A percentile compares a stretch with the other conserved stretches of the same genome.
Evolutionary conservation across 805 yeast genomes (phyloP).

Genomic region (Cephaloascus fragrans): DNA sequence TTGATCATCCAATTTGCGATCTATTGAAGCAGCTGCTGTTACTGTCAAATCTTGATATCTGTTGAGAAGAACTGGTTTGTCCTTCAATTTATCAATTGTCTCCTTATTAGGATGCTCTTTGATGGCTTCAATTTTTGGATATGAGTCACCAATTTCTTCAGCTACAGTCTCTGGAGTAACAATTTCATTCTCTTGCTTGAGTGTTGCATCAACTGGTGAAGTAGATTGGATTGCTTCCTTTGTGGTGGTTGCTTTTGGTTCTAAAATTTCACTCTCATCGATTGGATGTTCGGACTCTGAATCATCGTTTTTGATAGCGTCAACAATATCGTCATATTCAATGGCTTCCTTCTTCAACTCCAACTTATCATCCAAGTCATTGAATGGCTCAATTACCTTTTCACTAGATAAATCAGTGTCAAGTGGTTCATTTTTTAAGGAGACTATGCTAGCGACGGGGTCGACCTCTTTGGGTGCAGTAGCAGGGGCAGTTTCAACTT

Average conservation of each 20-base stretch:
- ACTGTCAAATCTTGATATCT: constrained; percentile 40
- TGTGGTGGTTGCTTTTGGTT: constrained; percentile 1
- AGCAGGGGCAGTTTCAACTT: constrained; percentile 2
- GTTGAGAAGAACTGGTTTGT: constrained; percentile 37
- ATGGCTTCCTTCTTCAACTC: background rate
- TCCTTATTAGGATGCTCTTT: constrained; percentile 11
- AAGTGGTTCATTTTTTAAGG: background rate
- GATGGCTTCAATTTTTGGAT: no score
- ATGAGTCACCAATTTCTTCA: background rate
- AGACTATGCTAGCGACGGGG: background rate
- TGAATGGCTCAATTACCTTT: background rate
- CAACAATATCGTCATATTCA: no score
- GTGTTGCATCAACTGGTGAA: constrained; percentile 5
- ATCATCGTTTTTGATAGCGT: no score
- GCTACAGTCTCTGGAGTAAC: constrained; percentile 10
- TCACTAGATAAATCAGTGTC: background rate
- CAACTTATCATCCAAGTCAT: constrained; percentile 4
- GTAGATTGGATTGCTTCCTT: constrained; percentile 3
- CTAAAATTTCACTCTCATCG: constrained; percentile 4
- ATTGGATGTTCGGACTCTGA: constrained; percentile 5
- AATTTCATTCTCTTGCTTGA: constrained; percentile 22
- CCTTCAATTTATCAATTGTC: constrained; percentile 25
- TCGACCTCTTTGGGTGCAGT: constrained; percentile 4
- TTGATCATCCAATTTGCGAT: constrained; percentile 36
- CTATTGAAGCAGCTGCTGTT: constrained; percentile 35